Evolutionary conservation across 139 green algal species (phyloP), one percentile per base, ranked within the genome.

Genomic region (Picochlorum sp.): DNA sequence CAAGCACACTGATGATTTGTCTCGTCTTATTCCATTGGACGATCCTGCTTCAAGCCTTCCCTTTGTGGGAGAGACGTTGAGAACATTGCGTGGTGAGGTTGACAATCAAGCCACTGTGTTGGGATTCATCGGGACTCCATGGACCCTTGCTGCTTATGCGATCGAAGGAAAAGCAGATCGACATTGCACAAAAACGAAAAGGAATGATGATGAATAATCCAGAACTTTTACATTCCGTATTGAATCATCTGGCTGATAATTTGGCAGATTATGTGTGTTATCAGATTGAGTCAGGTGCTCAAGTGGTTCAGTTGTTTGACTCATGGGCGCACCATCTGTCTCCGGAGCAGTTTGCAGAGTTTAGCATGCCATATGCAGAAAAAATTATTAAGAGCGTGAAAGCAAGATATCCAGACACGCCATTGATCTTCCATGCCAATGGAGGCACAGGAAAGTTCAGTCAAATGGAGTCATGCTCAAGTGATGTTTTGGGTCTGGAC

Each of bases 341-440:
- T 5, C 90, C 92, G 1, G 58, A 78, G 49, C 88, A 98, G 79
- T 98, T 95, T 73, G 68, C 65, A 0, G 87, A 95, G 74, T 98
- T 97, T 82, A 88, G 72, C 68, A 62, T 94, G 75, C 91, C 93
- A 1, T 99, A 99, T 65, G 79, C 82, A 3, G 83, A 98, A 71
- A 74, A 83, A 16, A 68, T 99, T 13, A 86, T 92, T 0, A 47
- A 65, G 11, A 76, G 71, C 9, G 80, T 98, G 23, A 76, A 76
- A 21, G 72, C 72, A 3, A 71, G 75, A 68, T 83, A 92, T 69
- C 94, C 94, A 5, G 69, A 85, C 45, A 83, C 90, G 45, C 94
- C 94, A 0, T 63, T 99, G 57, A 98, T 98, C 58, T 91, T 97
- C 72, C 90, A 99, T 74, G 91, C 84, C 58, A 99, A 99, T 68